phyloP scores from a whole-genome alignment of 306 rosid species.

The Clitoria ternatea region DNA sequence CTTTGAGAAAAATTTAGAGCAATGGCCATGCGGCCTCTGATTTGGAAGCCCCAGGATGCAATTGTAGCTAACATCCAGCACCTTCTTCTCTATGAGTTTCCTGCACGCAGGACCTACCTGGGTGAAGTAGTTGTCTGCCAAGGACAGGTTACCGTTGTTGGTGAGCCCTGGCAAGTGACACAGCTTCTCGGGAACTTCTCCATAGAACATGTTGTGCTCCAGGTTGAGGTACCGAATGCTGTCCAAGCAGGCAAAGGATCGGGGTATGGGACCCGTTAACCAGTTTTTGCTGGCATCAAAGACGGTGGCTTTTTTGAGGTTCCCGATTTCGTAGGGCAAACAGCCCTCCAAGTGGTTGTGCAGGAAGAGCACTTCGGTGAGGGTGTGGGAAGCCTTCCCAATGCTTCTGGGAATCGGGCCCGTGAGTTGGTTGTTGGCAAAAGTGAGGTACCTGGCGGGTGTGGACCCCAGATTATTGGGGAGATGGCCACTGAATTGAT shows the following conservation, averaged over 20 bases:
- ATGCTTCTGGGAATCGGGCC: constrained; percentile 62
- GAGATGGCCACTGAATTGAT: constrained; percentile 10
- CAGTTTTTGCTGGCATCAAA: constrained; percentile 47
- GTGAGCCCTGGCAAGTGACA: constrained; percentile 36
- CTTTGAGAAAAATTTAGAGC: constrained; percentile 17
- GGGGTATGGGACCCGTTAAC: constrained; percentile 59
- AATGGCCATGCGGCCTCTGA: constrained; percentile 30
- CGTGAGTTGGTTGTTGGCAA: constrained; percentile 54
- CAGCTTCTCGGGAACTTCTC: constrained; percentile 49
- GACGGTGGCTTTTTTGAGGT: constrained; percentile 28
- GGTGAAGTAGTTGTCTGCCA: constrained; percentile 46
- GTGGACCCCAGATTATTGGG: constrained; percentile 49
- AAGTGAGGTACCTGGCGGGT: constrained; percentile 50
- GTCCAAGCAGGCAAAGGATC: constrained; percentile 51
- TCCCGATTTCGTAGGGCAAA: constrained; percentile 57
- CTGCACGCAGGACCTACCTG: constrained; percentile 51
- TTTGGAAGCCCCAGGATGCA: constrained; percentile 48
- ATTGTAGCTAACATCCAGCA: constrained; percentile 32
- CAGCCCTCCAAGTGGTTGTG: constrained; percentile 49
- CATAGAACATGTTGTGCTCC: constrained; percentile 40
- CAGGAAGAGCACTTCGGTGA: constrained; percentile 56
- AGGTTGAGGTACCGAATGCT: constrained; percentile 34
- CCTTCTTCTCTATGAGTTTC: constrained; percentile 14
- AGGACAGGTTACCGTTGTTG: constrained; percentile 4
- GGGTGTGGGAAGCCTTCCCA: constrained; percentile 31